Evolutionary conservation across 2,329 filamentous ascomycete genomes (phyloP).

Genomic region (Beauveria sp.): DNA sequence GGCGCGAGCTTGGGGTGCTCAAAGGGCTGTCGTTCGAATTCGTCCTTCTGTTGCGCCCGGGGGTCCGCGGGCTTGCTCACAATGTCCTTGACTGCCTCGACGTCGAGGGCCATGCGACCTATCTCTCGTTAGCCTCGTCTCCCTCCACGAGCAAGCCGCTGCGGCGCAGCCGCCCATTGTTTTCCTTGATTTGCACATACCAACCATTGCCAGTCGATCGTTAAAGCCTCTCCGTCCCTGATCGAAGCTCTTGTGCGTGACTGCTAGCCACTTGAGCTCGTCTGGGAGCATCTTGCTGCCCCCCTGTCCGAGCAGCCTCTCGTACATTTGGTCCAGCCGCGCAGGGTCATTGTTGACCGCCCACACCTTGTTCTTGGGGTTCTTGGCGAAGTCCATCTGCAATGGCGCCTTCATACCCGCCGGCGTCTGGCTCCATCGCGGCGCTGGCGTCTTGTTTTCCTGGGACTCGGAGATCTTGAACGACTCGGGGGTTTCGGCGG

Average conservation of each 20-base stretch:
- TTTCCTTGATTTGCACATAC: constrained; percentile 37
- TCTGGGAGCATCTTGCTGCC: constrained; percentile 72
- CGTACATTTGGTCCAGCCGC: constrained; percentile 70
- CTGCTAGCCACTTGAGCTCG: constrained; percentile 91
- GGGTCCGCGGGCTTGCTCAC: constrained; percentile 25
- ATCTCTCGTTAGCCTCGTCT: background rate
- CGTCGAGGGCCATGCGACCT: constrained; percentile 27
- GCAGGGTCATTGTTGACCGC: constrained; percentile 67
- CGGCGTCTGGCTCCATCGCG: constrained; percentile 67
- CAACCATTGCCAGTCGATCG: constrained; percentile 81
- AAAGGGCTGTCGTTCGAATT: constrained; percentile 57
- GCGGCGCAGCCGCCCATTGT: no score
- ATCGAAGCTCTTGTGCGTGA: constrained; percentile 98
- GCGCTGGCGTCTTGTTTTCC: constrained; percentile 21
- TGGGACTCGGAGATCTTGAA: constrained; percentile 9
- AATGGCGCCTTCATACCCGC: constrained; percentile 62
- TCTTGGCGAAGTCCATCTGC: constrained; percentile 50
- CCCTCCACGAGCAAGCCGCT: no score
- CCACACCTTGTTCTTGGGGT: constrained; percentile 48
- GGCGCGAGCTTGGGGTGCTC: constrained; percentile 61
- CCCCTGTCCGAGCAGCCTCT: constrained; percentile 62
- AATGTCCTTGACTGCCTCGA: constrained; percentile 33
- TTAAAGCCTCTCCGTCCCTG: constrained; percentile 92
- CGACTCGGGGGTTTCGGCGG: constrained; percentile 7
- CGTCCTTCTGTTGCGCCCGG: constrained; percentile 29